These are phyloP conservation scores for Saturnispora ahearnii DNA, from an alignment of 805 yeast genomes.

Conservation along the genomic window DNA sequence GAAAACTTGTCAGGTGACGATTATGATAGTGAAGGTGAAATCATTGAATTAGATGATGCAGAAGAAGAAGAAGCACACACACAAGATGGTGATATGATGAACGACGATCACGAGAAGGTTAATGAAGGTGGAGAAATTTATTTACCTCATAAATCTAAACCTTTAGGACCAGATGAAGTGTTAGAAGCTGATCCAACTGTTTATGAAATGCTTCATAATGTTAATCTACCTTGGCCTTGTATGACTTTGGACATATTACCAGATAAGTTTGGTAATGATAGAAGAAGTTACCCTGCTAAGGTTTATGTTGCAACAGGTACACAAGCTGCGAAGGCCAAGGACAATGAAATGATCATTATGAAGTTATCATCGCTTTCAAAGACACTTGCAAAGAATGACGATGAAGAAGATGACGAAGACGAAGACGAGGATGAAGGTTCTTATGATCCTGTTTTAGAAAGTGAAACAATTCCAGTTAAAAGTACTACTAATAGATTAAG, in stretches of 20 bases:
- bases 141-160: conserved; percentile 81
- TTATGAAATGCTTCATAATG: conserved; percentile 92
- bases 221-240: conserved; percentile 96
- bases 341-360: conserved; percentile 80
- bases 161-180: conserved; percentile 91
- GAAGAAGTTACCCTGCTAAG: conserved; percentile 84
- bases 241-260: conserved; percentile 83
- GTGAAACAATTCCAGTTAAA: conserved; percentile 66
- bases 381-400: conserved; percentile 79
- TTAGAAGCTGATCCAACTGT: conserved; percentile 94
- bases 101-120: conserved; percentile 22
- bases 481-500: conserved; percentile 86
- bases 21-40: conserved; percentile 85
- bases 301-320: conserved; percentile 85
- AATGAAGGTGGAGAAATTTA: conserved; percentile 34
- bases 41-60: conserved; percentile 63
- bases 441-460: conserved; percentile 79
- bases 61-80: conserved; percentile 42
- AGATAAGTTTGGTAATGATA: conserved; percentile 76
- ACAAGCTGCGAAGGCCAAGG: conserved; percentile 80
- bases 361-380: conserved; percentile 74
- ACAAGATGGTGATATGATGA: conserved; percentile 33
- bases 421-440: conserved; percentile 62
- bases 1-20: conserved; percentile 90
- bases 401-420: conserved; percentile 62